phyloP scores from a whole-genome alignment of 352 stramenopile genomes.

The Phytophthora pseudosyringae region DNA sequence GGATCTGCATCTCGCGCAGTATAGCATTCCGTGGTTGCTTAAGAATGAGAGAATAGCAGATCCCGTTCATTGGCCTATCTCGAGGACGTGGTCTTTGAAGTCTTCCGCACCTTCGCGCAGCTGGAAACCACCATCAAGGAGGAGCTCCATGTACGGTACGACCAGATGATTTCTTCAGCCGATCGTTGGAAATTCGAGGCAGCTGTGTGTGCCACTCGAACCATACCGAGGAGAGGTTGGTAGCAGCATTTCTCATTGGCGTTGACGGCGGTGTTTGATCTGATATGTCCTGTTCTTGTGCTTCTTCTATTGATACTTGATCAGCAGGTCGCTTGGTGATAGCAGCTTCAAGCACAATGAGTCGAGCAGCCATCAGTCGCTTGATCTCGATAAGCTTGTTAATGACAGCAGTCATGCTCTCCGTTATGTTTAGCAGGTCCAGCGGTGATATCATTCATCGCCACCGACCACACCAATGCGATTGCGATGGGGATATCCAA shows the following conservation, averaged over 20 bases:
- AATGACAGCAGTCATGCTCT: neutral
- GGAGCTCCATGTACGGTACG: constrained; percentile 28
- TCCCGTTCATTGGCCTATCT: neutral
- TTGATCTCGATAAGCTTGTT: neutral
- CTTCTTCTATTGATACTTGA: neutral
- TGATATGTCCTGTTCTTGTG: neutral
- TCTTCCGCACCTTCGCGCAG: neutral
- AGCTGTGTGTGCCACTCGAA: constrained; percentile 10
- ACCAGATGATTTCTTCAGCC: constrained; percentile 30
- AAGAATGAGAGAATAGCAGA: constrained; percentile 12
- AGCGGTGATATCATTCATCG: neutral
- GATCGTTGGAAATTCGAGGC: constrained; percentile 2
- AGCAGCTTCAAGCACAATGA: neutral
- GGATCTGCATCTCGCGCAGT: constrained; percentile 7
- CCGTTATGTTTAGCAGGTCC: neutral
- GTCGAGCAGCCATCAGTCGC: neutral
- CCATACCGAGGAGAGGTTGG: constrained; percentile 11
- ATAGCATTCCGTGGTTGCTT: neutral
- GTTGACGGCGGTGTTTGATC: neutral
- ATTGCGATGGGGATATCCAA: neutral
- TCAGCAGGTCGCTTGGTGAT: neutral
- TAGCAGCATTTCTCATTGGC: constrained; percentile 3
- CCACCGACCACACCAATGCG: constrained; percentile 6
- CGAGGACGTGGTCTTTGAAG: constrained; percentile 20
- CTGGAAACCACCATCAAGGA: constrained; percentile 22